These are phyloP conservation scores for Bipolaris sorokiniana DNA, from an alignment of 2,329 filamentous ascomycete species.

Conservation along the genomic window DNA sequence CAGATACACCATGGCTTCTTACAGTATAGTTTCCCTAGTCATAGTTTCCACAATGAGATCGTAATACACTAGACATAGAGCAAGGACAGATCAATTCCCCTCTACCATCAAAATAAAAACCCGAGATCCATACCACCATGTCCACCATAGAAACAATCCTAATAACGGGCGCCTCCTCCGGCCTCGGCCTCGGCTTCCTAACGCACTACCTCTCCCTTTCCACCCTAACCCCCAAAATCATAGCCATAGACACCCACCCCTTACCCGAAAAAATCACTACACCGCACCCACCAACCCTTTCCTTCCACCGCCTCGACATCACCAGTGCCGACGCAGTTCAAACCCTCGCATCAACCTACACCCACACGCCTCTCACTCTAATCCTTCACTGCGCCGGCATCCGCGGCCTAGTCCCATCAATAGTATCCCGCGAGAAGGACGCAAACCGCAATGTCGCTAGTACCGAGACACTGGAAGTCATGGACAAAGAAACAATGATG, in stretches of 20 bases:
- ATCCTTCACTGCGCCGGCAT: constrained; percentile 55
- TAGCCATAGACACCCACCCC: constrained; percentile 31
- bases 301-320: constrained; percentile 20
- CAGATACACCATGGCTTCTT: not conserved
- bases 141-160: constrained; percentile 66
- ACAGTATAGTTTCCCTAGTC: constrained; percentile 4
- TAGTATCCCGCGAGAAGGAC: constrained; percentile 21
- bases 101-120: not conserved
- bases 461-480: constrained; percentile 51
- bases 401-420: constrained; percentile 50
- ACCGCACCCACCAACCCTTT: constrained; percentile 6
- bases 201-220: constrained; percentile 29
- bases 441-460: constrained; percentile 39
- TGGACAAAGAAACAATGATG: constrained; percentile 50
- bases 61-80: not conserved
- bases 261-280: not conserved
- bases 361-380: constrained; percentile 43
- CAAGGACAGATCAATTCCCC: no score
- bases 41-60: constrained; percentile 6
- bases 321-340: constrained; percentile 8
- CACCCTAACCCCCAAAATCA: constrained; percentile 16
- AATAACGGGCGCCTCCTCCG: constrained; percentile 92
- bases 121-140: not conserved
- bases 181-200: constrained; percentile 75
- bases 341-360: constrained; percentile 19